phyloP scores from a whole-genome alignment of 2,329 filamentous ascomycete species.

The Cordyceps fumosorosea region DNA sequence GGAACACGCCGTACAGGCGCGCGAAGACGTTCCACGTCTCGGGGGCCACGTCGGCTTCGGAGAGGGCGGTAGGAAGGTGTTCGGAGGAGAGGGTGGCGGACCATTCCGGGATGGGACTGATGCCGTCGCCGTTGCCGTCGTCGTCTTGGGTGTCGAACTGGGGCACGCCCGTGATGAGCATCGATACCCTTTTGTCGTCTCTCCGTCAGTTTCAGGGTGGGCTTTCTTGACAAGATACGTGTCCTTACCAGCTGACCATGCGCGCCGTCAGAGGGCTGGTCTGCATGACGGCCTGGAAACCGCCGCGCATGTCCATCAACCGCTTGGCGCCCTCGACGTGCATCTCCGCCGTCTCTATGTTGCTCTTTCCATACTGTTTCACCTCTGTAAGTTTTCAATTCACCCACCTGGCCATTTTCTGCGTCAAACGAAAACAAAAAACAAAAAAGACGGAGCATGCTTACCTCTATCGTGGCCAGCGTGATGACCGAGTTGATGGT shows the following conservation, averaged over 20 bases:
- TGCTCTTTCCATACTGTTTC: conserved; percentile 46
- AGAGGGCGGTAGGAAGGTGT: conserved; percentile 12
- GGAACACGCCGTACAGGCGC: conserved; percentile 39
- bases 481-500: conserved; percentile 53
- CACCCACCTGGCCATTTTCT: no score
- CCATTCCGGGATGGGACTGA: conserved; percentile 44
- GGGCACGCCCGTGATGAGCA: conserved; percentile 45
- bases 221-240: background rate
- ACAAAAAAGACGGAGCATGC: no score
- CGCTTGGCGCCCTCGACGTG: conserved; percentile 44
- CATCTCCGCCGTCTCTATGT: conserved; percentile 35
- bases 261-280: conserved; percentile 47
- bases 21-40: conserved; percentile 30
- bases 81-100: conserved; percentile 18
- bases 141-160: conserved; percentile 49
- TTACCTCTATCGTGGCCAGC: conserved; percentile 50
- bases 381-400: no score
- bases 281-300: conserved; percentile 39
- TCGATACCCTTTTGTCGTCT: conserved; percentile 41
- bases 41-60: conserved; percentile 25
- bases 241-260: conserved; percentile 47
- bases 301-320: conserved; percentile 43
- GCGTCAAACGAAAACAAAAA: background rate
- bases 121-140: conserved; percentile 39
- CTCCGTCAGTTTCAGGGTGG: background rate